A percentile compares a stretch with the other conserved stretches of the same genome.
phyloP scores from a whole-genome alignment of 331 rosid genomes.

The Telfairia occidentalis region DNA sequence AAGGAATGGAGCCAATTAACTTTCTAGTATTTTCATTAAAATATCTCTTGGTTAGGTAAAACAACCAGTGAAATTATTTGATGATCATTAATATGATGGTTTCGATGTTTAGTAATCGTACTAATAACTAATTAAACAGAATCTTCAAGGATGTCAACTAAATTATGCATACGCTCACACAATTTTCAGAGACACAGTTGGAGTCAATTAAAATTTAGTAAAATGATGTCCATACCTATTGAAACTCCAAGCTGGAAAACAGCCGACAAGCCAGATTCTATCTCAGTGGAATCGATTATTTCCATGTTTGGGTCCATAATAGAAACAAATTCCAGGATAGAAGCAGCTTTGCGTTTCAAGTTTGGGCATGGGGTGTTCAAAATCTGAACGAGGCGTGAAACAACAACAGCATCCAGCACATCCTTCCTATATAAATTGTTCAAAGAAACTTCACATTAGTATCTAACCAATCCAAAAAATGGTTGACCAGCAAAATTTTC shows the following conservation, averaged over 20 bases:
- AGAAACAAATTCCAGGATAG: slow-evolving; percentile 60
- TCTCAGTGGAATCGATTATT: slow-evolving; percentile 29
- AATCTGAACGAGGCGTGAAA: slow-evolving; percentile 53
- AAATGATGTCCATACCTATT: slow-evolving; percentile 35
- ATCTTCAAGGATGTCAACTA: neutral
- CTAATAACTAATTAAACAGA: neutral
- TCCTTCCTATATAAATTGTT: slow-evolving; percentile 32
- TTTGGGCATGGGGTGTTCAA: slow-evolving; percentile 48
- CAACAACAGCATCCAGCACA: slow-evolving; percentile 38
- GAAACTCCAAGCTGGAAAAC: slow-evolving; percentile 49
- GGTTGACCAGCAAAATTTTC: slow-evolving; percentile 16
- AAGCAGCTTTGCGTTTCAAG: slow-evolving; percentile 71
- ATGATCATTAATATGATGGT: neutral
- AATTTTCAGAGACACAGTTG: neutral
- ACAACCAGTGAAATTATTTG: neutral
- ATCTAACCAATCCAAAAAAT: neutral
- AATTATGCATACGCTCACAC: neutral
- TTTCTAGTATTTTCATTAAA: neutral
- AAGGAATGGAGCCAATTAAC: neutral
- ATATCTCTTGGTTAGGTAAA: neutral
- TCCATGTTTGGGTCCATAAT: slow-evolving; percentile 47
- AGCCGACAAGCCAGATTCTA: slow-evolving; percentile 51
- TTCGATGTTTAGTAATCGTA: neutral
- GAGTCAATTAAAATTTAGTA: neutral
- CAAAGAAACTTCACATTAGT: neutral